Evolutionary conservation across 2,329 filamentous ascomycete genomes (phyloP), one percentile per base, ranked within the genome.

Genomic region (Teratosphaeria nubilosa): DNA sequence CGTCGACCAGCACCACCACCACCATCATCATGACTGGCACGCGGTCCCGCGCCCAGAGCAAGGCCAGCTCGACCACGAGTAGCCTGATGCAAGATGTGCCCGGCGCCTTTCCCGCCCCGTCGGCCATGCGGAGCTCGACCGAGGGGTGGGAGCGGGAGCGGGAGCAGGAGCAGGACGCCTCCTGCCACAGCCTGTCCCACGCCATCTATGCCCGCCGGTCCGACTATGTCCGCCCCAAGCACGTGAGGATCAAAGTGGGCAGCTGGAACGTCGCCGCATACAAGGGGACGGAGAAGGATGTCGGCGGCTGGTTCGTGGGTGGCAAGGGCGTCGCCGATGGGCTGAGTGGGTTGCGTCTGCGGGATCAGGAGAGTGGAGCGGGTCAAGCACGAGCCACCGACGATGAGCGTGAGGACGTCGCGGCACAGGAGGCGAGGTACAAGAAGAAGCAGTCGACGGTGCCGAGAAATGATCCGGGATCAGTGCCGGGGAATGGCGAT

Each of bases 221-320:
- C 54, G 91, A 97, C 72, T 99, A 91, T 71, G 86, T 87, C 27
- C 83, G 85, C 41, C 82, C 85, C 51, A 86, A 86, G 70, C 82
- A 82, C 55, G 83, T 96, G 65, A 86, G 86, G 63, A 82, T 99
- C 73, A 96, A 96, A 74, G 81, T 99, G 55, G 94, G 92, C 50
- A 87, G 89, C 0, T 99, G 94, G 94, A 99, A 99, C 73, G 90
- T 96, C 16, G 94, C 91, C 3, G 86, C 87, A 1, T 86, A 88
- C 63, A 84, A 88, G 13, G 90, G 88, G 25, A 91, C 90, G 0
- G 91, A 96, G 72, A 88, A 90, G 64, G 94, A 97, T 69, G 76
- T 99, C 5, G 87, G 84, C 7, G 84, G 82, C 32, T 99, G 94
- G 94, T 96, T 99, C 70, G 81, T 95, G 7, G 79, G 85, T 11